Conservation (phyloP, 2,329 filamentous ascomycete genomes). For the Fusarium sp. region DNA sequence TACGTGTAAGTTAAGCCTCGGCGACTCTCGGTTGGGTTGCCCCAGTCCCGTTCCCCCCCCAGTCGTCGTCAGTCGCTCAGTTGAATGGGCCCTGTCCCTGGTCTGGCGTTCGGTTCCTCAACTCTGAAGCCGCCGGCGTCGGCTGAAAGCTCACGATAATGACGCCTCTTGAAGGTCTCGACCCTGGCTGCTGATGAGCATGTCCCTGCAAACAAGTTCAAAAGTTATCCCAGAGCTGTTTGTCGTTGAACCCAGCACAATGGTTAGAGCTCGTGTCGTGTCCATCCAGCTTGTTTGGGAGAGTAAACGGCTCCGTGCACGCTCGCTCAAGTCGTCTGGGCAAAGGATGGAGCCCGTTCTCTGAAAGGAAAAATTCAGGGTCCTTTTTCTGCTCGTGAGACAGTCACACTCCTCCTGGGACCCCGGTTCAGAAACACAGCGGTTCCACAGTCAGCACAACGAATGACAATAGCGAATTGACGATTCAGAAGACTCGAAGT, state of each 20-base stretch:
- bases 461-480: constrained; percentile 33
- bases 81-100: constrained; percentile 18
- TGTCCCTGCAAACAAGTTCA: constrained; percentile 21
- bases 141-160: constrained; percentile 23
- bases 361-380: constrained; percentile 36
- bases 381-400: constrained; percentile 43
- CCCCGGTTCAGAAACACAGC: constrained; percentile 42
- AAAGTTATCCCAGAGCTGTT: constrained; percentile 10
- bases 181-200: constrained; percentile 25
- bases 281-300: not conserved
- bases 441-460: constrained; percentile 37
- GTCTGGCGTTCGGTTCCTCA: constrained; percentile 12
- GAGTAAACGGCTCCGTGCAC: constrained; percentile 36
- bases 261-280: constrained; percentile 4
- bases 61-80: constrained; percentile 9
- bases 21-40: constrained; percentile 30
- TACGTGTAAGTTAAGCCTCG: constrained; percentile 30
- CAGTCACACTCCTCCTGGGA: constrained; percentile 37
- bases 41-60: constrained; percentile 17
- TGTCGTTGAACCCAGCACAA: constrained; percentile 13
- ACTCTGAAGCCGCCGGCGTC: constrained; percentile 38
- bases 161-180: constrained; percentile 26
- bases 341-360: constrained; percentile 15
- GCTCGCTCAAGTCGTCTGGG: not conserved
- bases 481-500: constrained; percentile 30